A percentile compares a stretch with the other conserved stretches of the same genome.
These are phyloP conservation scores for Daedalea quercina DNA, from an alignment of 768 basidiomycete species.

Conservation along the genomic window DNA sequence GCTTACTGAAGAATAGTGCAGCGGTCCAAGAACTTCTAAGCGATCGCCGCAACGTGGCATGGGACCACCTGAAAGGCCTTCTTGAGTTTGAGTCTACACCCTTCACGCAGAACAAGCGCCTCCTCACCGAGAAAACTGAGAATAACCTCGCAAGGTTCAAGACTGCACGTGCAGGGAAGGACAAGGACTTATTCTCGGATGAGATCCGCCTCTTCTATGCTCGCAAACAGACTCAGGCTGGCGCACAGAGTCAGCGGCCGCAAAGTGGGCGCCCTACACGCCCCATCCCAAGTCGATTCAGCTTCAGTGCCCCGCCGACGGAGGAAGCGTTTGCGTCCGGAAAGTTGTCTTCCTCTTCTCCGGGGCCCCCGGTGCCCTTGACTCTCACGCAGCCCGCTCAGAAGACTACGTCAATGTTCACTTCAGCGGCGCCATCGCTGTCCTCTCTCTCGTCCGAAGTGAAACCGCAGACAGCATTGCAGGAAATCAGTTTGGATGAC, in stretches of 20 bases:
- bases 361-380: too few relatives aligned
- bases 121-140: constrained; percentile 26
- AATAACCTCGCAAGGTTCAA: constrained; percentile 33
- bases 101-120: constrained; percentile 38
- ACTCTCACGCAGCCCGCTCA: too few relatives aligned
- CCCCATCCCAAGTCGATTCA: not conserved
- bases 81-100: constrained; percentile 17
- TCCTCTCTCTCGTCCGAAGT: not conserved
- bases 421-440: not conserved
- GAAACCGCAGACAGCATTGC: not conserved
- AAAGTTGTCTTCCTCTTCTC: too few relatives aligned
- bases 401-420: too few relatives aligned
- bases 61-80: not conserved
- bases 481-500: not conserved
- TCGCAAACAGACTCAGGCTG: not conserved
- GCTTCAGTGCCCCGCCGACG: too few relatives aligned
- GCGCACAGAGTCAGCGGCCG: not conserved
- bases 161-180: constrained; percentile 24
- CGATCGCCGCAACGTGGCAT: constrained; percentile 1
- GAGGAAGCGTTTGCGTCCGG: too few relatives aligned
- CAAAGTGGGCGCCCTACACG: not conserved
- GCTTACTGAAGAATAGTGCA: constrained; percentile 1
- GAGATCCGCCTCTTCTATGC: not conserved
- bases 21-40: constrained; percentile 11
- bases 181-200: not conserved